Evolutionary conservation across 768 basidiomycete genomes (phyloP).

Genomic region (Galerina marginata): DNA sequence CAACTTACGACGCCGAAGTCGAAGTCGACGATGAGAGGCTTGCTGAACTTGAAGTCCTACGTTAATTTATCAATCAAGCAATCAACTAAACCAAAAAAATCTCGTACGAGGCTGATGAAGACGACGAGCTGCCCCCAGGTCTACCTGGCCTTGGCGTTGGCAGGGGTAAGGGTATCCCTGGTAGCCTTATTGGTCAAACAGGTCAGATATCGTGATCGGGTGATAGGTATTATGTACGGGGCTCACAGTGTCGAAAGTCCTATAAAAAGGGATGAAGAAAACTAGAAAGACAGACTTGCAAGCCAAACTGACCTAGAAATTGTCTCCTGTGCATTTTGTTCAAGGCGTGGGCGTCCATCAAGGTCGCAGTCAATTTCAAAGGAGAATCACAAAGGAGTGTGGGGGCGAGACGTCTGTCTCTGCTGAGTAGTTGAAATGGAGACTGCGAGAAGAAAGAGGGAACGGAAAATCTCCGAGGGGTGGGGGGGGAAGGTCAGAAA

Average conservation of each 20-base stretch:
- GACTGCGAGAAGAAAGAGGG: background rate
- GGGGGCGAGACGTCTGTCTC: constrained; percentile 1
- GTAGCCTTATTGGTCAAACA: too few species aligned
- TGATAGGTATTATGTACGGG: too few species aligned
- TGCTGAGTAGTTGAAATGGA: too few species aligned
- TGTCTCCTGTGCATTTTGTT: constrained; percentile 21
- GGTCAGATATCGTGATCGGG: too few species aligned
- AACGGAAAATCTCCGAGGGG: too few species aligned
- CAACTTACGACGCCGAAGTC: constrained; percentile 9
- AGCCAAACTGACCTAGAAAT: constrained; percentile 15
- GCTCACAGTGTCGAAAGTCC: constrained; percentile 7
- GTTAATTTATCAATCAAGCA: background rate
- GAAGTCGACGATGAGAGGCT: background rate
- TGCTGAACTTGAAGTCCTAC: constrained; percentile 5
- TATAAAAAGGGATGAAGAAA: background rate
- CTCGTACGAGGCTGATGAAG: background rate
- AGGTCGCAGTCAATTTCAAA: constrained; percentile 20
- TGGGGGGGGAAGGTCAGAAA: background rate
- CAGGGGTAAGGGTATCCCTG: too few species aligned
- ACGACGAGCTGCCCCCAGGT: background rate
- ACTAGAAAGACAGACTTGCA: background rate
- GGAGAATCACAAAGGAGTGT: constrained; percentile 16
- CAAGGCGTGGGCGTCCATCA: constrained; percentile 27
- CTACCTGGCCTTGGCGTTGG: too few species aligned
- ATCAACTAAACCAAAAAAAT: background rate